Base-by-base conservation (phyloP, 2,329 filamentous ascomycete species). In the Myriosclerotinia curreyana region DNA sequence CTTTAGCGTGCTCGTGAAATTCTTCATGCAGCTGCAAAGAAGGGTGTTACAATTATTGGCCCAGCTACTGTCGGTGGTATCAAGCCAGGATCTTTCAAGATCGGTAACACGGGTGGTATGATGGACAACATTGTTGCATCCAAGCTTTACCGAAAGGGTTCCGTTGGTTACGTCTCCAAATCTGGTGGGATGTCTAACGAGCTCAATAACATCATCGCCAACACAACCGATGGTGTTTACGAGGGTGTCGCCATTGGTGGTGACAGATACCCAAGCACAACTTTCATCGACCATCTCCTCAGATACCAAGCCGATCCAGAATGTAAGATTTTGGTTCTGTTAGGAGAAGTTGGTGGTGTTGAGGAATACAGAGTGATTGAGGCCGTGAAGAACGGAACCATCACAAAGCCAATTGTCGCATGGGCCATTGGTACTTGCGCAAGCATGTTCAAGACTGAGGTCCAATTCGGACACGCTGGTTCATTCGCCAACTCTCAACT, bases 41-140 rank as follows among this genome's bases (percentile, higher is more conserved):
- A 98, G 89, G 94, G 94, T 69, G 90, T 99, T 77, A 97, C 93
- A 79, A 99, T 99, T 79, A 97, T 99, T 76, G 95, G 95, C 70
- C 95, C 95, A 70, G 95, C 95, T 74, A 99, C 95, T 64, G 95
- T 99, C 69, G 95, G 95, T 86, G 95, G 95, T 75, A 98, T 99
- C 83, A 99, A 98, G 87, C 95, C 95, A 68, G 95, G 95, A 79
- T 91, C 91, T 78, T 99, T 94, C 90, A 99, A 98, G 87, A 99
- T 99, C 71, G 95, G 95, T 79, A 99, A 99, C 86, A 99, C 95
- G 75, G 95, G 95, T 86, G 95, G 95, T 80, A 99, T 99, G 95
- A 99, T 99, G 95, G 95, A 99, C 86, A 99, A 99, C 87, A 99
- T 99, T 75, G 95, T 99, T 70, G 92, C 95, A 73, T 98, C 95